Percentiles rank a stretch among this genome's conserved stretches.
Conservation (phyloP, 2,329 filamentous ascomycete genomes). For the Aspergillus glaucus region DNA sequence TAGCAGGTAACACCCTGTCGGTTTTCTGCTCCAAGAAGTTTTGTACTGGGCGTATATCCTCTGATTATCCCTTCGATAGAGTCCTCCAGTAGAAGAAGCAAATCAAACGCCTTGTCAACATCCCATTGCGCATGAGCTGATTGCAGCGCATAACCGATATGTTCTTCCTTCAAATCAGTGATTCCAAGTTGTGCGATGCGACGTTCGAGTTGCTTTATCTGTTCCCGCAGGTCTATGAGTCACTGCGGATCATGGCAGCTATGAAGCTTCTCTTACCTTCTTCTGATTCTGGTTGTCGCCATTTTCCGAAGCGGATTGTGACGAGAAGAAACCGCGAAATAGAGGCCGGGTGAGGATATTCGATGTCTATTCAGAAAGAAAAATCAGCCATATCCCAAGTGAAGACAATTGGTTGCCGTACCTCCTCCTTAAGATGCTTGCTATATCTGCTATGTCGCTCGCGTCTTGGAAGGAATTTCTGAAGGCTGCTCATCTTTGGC, state of each 20-base stretch:
- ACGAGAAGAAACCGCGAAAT: constrained; percentile 27
- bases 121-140: constrained; percentile 63
- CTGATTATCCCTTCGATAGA: constrained; percentile 73
- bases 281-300: constrained; percentile 25
- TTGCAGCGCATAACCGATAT: constrained; percentile 56
- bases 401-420: constrained; percentile 6
- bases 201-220: constrained; percentile 50
- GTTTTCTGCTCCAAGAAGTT: constrained; percentile 81
- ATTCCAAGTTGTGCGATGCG: constrained; percentile 50
- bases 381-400: constrained; percentile 6
- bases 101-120: constrained; percentile 64
- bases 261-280: constrained; percentile 22
- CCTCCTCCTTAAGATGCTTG: constrained; percentile 30
- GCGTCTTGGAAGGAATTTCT: constrained; percentile 36
- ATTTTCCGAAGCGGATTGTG: constrained; percentile 11
- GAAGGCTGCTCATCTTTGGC: constrained; percentile 35
- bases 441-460: constrained; percentile 26
- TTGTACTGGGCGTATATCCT: constrained; percentile 63
- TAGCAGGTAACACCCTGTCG: constrained; percentile 87
- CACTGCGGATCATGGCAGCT: background rate
- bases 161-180: constrained; percentile 52
- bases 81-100: constrained; percentile 72
- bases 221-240: constrained; percentile 8
- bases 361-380: constrained; percentile 13
- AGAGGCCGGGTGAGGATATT: constrained; percentile 19